These are phyloP conservation scores for Glebionis coronaria DNA, from an alignment of 129 eudicot genomes.

Conservation along the genomic window DNA sequence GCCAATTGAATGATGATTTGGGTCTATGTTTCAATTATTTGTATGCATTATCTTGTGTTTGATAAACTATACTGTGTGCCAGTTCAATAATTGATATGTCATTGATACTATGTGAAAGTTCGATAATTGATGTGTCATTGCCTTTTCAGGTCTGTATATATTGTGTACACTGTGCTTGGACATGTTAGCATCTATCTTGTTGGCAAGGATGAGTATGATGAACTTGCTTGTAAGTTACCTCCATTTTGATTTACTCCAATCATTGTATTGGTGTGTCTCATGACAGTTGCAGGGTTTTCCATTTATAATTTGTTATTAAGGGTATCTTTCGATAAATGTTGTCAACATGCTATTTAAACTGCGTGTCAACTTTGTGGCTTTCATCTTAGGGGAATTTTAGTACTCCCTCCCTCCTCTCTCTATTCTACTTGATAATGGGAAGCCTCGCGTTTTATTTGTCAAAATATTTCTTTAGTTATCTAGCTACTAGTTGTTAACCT, in stretches of 20 bases:
- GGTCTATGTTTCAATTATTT: slow-evolving; percentile 6
- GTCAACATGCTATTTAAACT: neutral
- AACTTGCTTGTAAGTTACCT: slow-evolving; percentile 81
- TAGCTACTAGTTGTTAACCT: neutral
- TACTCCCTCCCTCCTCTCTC: neutral
- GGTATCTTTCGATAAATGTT: neutral
- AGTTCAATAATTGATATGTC: neutral
- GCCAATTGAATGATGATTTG: slow-evolving; percentile 2
- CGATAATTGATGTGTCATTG: slow-evolving; percentile 2
- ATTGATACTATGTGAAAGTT: slow-evolving; percentile 2
- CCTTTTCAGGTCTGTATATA: slow-evolving; percentile 80
- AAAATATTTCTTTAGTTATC: neutral
- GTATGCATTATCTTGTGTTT: neutral
- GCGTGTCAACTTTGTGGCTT: neutral
- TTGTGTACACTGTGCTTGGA: slow-evolving; percentile 95
- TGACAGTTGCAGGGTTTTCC: neutral
- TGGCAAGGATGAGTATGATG: slow-evolving; percentile 99
- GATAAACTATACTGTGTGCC: neutral
- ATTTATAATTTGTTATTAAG: slow-evolving; percentile 6
- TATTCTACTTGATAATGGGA: neutral
- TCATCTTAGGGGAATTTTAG: slow-evolving; percentile 1
- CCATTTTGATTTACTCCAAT: neutral
- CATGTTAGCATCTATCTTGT: slow-evolving; percentile 86
- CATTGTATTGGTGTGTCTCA: slow-evolving; percentile 2
- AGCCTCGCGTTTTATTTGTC: neutral